Evolutionary conservation across 2,329 filamentous ascomycete species (phyloP), one percentile per base, ranked within the genome.

Genomic region (Neodidymelliopsis sp.): DNA sequence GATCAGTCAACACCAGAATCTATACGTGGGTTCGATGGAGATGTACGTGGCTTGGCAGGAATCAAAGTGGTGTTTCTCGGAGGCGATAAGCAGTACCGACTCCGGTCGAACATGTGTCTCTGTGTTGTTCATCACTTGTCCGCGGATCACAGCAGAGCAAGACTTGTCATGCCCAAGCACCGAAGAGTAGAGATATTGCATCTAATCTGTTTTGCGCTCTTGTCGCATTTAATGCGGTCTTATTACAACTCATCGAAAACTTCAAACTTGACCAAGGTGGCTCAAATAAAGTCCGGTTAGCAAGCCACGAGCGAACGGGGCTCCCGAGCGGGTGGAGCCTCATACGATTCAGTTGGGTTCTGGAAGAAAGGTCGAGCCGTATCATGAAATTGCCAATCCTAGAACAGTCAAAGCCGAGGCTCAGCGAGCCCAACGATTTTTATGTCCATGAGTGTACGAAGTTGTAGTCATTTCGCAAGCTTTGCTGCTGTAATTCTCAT

Each of bases 271-370:
- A 20, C 34, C 20, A 28, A 39, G 19, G 44, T 22, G 49, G 39
- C 49, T 53, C 43, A 45, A 45, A 48, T 48, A 48, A 53, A 44
- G 30, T 49, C 43, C 44, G 38, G 25, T 35, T 43, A 53, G 37
- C 41, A 25, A 16, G 37, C 39, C 44, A 45, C 45, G 30, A 49
- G 45, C 35, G 30, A 45, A 60, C 58, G 56, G 56, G 51, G 47
- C 51, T 61, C 54, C 56, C 58, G 58, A 41, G 45, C 28, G 29
- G 40, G 56, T 59, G 58, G 58, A 47, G 52, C 49, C 28, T 40
- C 11, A n/a, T 23, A 39, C 51, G 56, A 56, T 40, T 61, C 56
- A 45, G 49, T 53, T 25, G 19, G 24, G 39, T 54, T 59, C 56
- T 50, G 52, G 56, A 55, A 57, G 49, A 23, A 22, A 16, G 20